phyloP scores from a whole-genome alignment of 305 asterid species.

The Ajuga reptans region DNA sequence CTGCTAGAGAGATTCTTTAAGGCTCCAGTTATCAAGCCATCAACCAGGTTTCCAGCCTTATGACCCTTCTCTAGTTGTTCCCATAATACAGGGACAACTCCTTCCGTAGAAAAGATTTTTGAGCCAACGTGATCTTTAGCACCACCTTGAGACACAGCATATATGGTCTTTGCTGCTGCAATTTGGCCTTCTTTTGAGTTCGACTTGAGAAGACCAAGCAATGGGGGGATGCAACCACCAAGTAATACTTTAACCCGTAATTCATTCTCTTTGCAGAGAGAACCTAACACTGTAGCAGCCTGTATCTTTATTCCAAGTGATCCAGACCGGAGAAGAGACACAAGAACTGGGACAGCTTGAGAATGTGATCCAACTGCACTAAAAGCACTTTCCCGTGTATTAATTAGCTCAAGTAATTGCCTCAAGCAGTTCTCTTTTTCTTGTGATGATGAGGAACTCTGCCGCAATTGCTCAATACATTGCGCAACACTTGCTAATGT shows the following conservation, averaged over 20 bases:
- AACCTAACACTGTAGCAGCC: conserved; percentile 87
- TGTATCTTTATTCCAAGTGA: conserved; percentile 82
- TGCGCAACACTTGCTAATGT: conserved; percentile 98
- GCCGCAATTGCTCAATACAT: conserved; percentile 91
- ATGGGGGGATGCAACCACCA: conserved; percentile 98
- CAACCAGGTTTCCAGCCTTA: conserved; percentile 78
- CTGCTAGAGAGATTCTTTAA: conserved; percentile 78
- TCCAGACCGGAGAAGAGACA: conserved; percentile 83
- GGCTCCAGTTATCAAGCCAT: conserved; percentile 84
- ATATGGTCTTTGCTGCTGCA: conserved; percentile 93
- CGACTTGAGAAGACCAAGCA: conserved; percentile 96
- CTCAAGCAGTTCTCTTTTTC: conserved; percentile 76
- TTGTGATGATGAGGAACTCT: conserved; percentile 73
- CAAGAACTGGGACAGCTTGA: conserved; percentile 98
- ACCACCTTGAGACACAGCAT: conserved; percentile 97
- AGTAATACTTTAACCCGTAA: conserved; percentile 88
- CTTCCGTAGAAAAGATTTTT: conserved; percentile 95
- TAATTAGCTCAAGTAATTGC: conserved; percentile 78
- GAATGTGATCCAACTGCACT: conserved; percentile 99
- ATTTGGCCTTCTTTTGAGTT: conserved; percentile 86
- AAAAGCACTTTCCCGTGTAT: conserved; percentile 78
- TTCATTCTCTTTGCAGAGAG: conserved; percentile 95
- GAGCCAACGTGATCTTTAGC: conserved; percentile 95
- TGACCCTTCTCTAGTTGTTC: conserved; percentile 83
- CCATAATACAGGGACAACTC: conserved; percentile 96